Evolutionary conservation across 2,329 filamentous ascomycete genomes (phyloP).

Genomic region (Hymenoscyphus salicellus): DNA sequence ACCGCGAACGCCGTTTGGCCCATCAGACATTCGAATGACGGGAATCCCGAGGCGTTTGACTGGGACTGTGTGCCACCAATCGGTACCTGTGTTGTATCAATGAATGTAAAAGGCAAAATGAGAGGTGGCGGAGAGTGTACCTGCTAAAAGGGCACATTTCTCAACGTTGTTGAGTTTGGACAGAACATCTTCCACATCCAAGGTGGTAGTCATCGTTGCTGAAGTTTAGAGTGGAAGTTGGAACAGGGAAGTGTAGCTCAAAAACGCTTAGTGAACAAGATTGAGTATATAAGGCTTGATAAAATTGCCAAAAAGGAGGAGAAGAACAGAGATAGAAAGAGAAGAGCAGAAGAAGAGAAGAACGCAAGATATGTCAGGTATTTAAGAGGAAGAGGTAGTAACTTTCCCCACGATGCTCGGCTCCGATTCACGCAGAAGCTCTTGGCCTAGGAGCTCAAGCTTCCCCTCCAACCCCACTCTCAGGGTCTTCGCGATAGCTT

Average conservation of each 20-base stretch:
- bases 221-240: not conserved
- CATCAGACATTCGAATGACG: conserved; percentile 37
- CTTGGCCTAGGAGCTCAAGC: not conserved
- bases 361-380: not conserved
- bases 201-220: conserved; percentile 45
- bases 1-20: conserved; percentile 38
- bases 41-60: conserved; percentile 30
- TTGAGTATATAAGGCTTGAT: not conserved
- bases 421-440: not conserved
- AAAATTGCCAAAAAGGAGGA: not conserved
- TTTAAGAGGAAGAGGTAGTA: not conserved
- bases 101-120: not conserved
- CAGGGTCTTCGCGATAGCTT: not conserved
- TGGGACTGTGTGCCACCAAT: conserved; percentile 35
- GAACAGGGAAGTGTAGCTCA: not conserved
- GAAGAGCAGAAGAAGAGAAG: not conserved
- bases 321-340: not conserved
- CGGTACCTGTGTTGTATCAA: conserved; percentile 23
- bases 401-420: not conserved
- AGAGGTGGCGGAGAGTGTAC: conserved; percentile 30
- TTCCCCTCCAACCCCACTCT: conserved; percentile 7
- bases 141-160: conserved; percentile 53
- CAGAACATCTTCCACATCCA: conserved; percentile 53
- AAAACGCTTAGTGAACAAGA: not conserved
- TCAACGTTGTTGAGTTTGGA: conserved; percentile 52